phyloP scores from a whole-genome alignment of 2,329 filamentous ascomycete genomes.

The Nemania sp. region DNA sequence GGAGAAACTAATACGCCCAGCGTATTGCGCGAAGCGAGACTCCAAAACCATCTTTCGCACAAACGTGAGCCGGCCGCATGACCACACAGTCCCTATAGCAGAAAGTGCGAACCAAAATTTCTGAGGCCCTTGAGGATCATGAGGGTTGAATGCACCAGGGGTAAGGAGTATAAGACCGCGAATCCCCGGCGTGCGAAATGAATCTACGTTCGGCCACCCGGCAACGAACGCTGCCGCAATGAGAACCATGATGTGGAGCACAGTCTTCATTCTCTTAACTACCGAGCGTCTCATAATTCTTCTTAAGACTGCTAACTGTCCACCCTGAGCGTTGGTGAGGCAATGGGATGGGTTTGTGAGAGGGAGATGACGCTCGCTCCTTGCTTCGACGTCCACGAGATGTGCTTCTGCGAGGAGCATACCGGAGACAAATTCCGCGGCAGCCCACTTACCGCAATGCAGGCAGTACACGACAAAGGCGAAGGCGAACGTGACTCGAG shows the following conservation, averaged over 20 bases:
- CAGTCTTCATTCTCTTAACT: background rate
- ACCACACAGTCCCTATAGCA: conserved; percentile 54
- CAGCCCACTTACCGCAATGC: conserved; percentile 57
- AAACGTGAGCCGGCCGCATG: conserved; percentile 52
- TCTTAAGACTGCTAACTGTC: background rate
- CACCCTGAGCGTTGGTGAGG: background rate
- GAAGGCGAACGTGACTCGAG: conserved; percentile 51
- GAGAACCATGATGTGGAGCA: conserved; percentile 47
- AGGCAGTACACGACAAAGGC: conserved; percentile 55
- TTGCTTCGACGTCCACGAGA: conserved; percentile 50
- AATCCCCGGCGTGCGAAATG: conserved; percentile 50
- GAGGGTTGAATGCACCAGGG: conserved; percentile 51
- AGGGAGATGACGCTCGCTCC: background rate
- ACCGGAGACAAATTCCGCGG: conserved; percentile 60
- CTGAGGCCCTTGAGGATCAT: conserved; percentile 50
- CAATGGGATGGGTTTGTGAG: conserved; percentile 7
- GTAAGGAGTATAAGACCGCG: conserved; percentile 33
- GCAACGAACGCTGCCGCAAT: conserved; percentile 52
- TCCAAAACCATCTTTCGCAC: conserved; percentile 57
- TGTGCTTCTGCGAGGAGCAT: conserved; percentile 60
- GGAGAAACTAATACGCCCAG: conserved; percentile 65
- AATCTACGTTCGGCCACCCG: conserved; percentile 56
- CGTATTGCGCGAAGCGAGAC: conserved; percentile 63
- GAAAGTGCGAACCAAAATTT: conserved; percentile 56
- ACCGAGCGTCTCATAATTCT: background rate